A percentile compares a stretch with the other conserved stretches of the same genome.
Conservation (phyloP, 177 flowering plant species). For the Vitis hybrid region DNA sequence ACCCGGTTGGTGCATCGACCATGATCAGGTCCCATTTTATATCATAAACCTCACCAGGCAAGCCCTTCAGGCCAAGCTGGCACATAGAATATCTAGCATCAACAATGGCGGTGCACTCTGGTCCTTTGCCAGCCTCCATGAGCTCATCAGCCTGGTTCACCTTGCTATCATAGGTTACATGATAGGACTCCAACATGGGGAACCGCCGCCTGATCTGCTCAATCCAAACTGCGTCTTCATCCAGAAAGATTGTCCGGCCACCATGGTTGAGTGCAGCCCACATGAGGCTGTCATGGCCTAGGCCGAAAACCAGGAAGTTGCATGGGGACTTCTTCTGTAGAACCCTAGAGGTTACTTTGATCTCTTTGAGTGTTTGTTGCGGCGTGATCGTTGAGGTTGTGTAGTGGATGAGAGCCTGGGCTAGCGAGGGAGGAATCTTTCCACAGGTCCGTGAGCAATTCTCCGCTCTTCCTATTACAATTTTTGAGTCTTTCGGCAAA, state of each 20-base stretch:
- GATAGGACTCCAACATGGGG: slow-evolving; percentile 53
- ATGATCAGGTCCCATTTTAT: slow-evolving; percentile 66
- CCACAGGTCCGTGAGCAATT: slow-evolving; percentile 29
- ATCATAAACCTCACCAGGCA: slow-evolving; percentile 54
- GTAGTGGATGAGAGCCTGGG: slow-evolving; percentile 57
- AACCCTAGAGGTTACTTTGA: slow-evolving; percentile 44
- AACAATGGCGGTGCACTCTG: slow-evolving; percentile 41
- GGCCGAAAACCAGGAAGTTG: slow-evolving; percentile 71
- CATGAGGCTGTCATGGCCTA: slow-evolving; percentile 76
- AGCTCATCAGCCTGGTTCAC: slow-evolving; percentile 51
- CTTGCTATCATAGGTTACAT: slow-evolving; percentile 50
- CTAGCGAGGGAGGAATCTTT: slow-evolving; percentile 50
- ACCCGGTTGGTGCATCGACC: slow-evolving; percentile 78
- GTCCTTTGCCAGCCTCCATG: slow-evolving; percentile 43
- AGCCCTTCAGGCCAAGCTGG: slow-evolving; percentile 44
- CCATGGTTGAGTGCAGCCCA: slow-evolving; percentile 67
- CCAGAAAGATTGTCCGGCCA: slow-evolving; percentile 61
- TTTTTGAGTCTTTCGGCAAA: background rate
- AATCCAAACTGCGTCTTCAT: slow-evolving; percentile 67
- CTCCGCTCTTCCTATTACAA: background rate
- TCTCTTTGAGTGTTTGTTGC: slow-evolving; percentile 63
- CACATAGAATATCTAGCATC: slow-evolving; percentile 49
- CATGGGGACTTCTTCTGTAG: slow-evolving; percentile 57
- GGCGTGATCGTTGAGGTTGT: slow-evolving; percentile 66
- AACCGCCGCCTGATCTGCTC: slow-evolving; percentile 39